Evolutionary conservation across 2,329 filamentous ascomycete species (phyloP).

Genomic region (Clathrospora elynae): DNA sequence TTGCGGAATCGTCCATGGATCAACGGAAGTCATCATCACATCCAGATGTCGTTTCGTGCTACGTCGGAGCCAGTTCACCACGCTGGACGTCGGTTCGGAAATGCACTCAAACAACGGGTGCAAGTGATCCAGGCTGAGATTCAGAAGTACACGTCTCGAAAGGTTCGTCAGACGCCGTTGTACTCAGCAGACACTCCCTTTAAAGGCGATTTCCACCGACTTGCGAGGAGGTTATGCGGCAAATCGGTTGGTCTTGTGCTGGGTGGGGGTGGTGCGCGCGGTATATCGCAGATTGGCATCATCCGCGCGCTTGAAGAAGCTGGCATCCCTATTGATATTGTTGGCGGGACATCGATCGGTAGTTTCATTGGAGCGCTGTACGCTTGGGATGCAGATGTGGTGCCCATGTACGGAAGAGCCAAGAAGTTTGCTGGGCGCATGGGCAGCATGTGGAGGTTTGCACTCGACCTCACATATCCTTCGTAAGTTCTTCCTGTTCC

Average conservation of each 20-base stretch:
- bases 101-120: conserved; percentile 86
- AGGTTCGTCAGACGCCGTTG: conserved; percentile 82
- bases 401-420: conserved; percentile 93
- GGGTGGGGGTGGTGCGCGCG: conserved; percentile 89
- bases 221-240: conserved; percentile 86
- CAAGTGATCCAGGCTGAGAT: conserved; percentile 96
- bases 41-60: conserved; percentile 88
- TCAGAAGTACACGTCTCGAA: conserved; percentile 95
- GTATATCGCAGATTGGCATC: conserved; percentile 90
- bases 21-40: conserved; percentile 95
- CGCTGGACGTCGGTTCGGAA: conserved; percentile 77
- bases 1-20: conserved; percentile 91
- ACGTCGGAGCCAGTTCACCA: conserved; percentile 77
- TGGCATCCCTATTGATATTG: conserved; percentile 91
- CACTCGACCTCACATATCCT: conserved; percentile 92
- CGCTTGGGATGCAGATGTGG: conserved; percentile 92
- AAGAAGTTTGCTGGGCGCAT: conserved; percentile 99
- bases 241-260: conserved; percentile 94
- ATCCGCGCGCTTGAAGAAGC: conserved; percentile 95
- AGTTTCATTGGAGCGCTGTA: conserved; percentile 95
- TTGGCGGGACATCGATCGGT: conserved; percentile 95
- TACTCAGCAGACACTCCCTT: conserved; percentile 91
- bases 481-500: conserved; percentile 55
- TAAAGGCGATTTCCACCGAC: conserved; percentile 94
- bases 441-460: conserved; percentile 99